Evolutionary conservation across 2,329 filamentous ascomycete species (phyloP), one percentile per base, ranked within the genome.

Genomic region (Trichoderma sp.): DNA sequence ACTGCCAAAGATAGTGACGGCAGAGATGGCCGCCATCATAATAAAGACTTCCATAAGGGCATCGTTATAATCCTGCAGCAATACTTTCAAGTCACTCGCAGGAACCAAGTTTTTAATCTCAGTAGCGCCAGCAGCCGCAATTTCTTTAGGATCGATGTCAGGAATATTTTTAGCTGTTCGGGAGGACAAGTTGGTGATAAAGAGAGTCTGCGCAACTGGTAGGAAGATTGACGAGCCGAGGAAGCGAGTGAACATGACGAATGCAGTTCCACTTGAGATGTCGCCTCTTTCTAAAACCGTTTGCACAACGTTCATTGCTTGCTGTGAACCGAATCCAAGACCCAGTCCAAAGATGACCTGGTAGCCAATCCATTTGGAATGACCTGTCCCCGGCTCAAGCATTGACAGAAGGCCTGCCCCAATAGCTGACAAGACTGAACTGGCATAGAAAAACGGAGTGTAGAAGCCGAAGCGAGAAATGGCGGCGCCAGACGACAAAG

Each of bases 161-260:
- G 59, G 56, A 63, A 72, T 72, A 29, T 72, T 35, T 18, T 29
- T 18, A 4, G 38, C 50, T n/a, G 4, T 18, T 64, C 7, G 38
- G 33, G 24, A 63, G n/a, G 18, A n/a, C 12, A 72, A 35, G n/a
- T 24, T 21, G 24, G 35, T 72, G 18, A 72, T 38, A 3, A 72
- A 72, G 27, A 72, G 21, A 1, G 21, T 72, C 24, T 72, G 68
- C 24, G 68, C 68, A 5, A 72, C 68, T 3, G 56, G 86, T 33
- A 91, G 85, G 76, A 90, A 90, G 1, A 91, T 79, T 6, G 85
- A 82, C 6, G 85, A 85, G 31, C 85, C 86, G 0, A 88, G 79
- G 0, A 83, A 84, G 78, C 87, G 86, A 18, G 80, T 74, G 76
- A 89, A 89, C 56, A 89, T 83, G 45, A 87, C 83, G n/a, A 84